Evolutionary conservation across 352 stramenopile genomes (phyloP).

Genomic region (Phytophthora rubi): DNA sequence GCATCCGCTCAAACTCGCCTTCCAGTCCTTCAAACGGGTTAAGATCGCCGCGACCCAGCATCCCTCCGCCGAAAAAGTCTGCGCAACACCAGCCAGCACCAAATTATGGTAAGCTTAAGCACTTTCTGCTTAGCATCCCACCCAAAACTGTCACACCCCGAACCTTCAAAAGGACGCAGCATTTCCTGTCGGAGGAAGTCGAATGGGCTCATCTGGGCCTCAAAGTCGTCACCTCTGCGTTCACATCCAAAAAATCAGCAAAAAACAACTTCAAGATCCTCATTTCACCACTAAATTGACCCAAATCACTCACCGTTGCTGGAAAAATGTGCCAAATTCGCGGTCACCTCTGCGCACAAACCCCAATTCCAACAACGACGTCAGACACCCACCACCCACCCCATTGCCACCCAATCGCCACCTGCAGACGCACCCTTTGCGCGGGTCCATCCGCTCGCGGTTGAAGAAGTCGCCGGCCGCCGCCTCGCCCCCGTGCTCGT

Average conservation of each 20-base stretch:
- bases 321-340: constrained; percentile 57
- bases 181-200: constrained; percentile 85
- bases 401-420: neutral
- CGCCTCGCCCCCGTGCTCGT: constrained; percentile 63
- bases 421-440: constrained; percentile 38
- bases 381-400: neutral
- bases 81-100: neutral
- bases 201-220: constrained; percentile 82
- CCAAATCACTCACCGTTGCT: constrained; percentile 47
- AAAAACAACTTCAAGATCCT: neutral
- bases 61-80: constrained; percentile 66
- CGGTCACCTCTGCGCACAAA: constrained; percentile 30
- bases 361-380: neutral
- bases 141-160: neutral
- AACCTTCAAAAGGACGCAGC: constrained; percentile 81
- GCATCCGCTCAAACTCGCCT: constrained; percentile 71
- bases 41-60: constrained; percentile 41
- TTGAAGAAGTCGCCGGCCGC: constrained; percentile 73
- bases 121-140: neutral
- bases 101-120: neutral
- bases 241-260: constrained; percentile 6
- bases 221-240: constrained; percentile 69
- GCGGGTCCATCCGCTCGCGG: constrained; percentile 67
- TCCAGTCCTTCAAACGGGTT: constrained; percentile 73
- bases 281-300: neutral